phyloP scores from a whole-genome alignment of 73 alveolate genomes.

The Tetrahymena thermophila region DNA sequence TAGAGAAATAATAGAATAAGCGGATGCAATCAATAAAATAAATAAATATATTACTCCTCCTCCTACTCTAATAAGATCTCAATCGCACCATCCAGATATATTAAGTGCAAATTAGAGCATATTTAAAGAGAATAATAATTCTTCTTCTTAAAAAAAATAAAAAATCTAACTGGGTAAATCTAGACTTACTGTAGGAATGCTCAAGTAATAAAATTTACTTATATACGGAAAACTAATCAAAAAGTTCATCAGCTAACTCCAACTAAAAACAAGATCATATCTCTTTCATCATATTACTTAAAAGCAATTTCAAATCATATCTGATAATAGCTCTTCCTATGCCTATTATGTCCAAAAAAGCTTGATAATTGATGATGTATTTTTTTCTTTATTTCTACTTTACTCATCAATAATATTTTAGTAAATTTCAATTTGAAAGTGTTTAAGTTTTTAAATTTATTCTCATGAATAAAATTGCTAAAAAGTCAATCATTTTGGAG shows the following conservation, averaged over 20 bases:
- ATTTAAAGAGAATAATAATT: neutral
- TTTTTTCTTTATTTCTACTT: neutral
- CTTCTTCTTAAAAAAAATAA: neutral
- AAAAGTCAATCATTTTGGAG: no score
- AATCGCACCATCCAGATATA: neutral
- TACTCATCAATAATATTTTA: neutral
- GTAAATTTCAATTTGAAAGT: neutral
- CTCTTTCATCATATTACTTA: neutral
- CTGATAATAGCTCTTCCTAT: neutral
- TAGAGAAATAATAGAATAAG: neutral
- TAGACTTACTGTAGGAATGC: neutral
- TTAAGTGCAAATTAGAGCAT: neutral
- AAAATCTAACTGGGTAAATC: neutral
- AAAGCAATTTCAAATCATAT: neutral
- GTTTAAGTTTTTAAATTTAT: no score
- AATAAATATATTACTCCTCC: neutral
- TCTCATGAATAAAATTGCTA: no score
- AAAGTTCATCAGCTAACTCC: neutral
- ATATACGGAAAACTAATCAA: neutral
- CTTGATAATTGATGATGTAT: neutral
- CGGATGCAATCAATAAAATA: neutral
- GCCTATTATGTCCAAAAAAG: neutral
- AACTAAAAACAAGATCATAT: neutral
- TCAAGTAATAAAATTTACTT: neutral
- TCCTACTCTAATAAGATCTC: neutral